Conservation (phyloP, 2,329 filamentous ascomycete genomes). For the Nemania bipapillata region DNA sequence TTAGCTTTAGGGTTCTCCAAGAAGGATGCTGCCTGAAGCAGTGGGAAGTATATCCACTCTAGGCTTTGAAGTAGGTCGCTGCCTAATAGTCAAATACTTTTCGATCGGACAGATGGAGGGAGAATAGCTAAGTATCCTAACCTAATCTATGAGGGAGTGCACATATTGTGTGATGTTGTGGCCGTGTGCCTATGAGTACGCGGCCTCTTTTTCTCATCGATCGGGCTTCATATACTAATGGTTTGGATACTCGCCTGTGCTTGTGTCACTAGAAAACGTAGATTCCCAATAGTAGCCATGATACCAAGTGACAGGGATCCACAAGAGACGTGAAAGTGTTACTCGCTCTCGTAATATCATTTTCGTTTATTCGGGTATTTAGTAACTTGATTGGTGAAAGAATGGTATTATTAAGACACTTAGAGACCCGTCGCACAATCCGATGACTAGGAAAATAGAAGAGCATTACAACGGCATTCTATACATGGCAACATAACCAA, state of each 20-base stretch:
- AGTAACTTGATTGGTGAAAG: background rate
- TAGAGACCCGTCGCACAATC: background rate
- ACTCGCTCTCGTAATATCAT: background rate
- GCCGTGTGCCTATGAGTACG: background rate
- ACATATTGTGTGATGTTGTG: slow-evolving; percentile 7
- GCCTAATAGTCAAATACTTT: background rate
- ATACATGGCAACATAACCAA: background rate
- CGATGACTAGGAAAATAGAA: background rate
- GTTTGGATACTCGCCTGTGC: background rate
- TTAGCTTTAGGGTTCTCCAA: background rate
- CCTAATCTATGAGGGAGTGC: slow-evolving; percentile 1
- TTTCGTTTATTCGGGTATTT: background rate
- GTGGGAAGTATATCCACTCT: background rate
- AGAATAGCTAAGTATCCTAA: background rate
- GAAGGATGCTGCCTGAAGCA: background rate
- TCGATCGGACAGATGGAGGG: background rate
- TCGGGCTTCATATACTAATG: background rate
- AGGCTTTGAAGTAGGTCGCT: background rate
- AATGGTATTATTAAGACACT: background rate
- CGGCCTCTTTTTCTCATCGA: background rate
- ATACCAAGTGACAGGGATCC: background rate
- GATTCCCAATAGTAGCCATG: background rate
- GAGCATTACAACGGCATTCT: background rate
- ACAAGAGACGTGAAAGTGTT: background rate
- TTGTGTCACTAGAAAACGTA: background rate